Conservation (phyloP, 208 protist species). For the Trypanosoma avium region DNA sequence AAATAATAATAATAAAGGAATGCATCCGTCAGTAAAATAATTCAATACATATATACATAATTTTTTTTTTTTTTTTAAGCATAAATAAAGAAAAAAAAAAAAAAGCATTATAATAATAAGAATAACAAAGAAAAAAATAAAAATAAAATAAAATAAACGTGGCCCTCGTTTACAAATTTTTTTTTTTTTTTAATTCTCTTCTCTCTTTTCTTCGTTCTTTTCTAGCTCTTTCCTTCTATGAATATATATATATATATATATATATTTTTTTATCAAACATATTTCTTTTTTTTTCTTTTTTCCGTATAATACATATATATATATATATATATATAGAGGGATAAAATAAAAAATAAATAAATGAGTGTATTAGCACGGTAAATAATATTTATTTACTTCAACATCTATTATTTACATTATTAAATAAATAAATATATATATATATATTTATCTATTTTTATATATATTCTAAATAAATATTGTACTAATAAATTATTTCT, state of each 20-base stretch:
- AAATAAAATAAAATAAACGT: constrained; percentile 12
- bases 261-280: too few species aligned
- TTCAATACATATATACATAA: too few species aligned
- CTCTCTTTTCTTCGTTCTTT: background rate
- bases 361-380: too few species aligned
- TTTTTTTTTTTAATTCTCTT: background rate
- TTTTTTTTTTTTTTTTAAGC: too few species aligned
- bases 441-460: too few species aligned
- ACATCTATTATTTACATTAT: constrained; percentile 23
- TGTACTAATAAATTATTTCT: background rate
- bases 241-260: too few species aligned
- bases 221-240: background rate
- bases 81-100: constrained; percentile 1
- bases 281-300: background rate
- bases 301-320: background rate
- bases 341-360: too few species aligned
- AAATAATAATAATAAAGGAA: too few species aligned
- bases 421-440: too few species aligned
- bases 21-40: too few species aligned
- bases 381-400: too few species aligned
- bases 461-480: background rate
- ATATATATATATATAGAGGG: constrained; percentile 9
- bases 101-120: constrained; percentile 14
- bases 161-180: constrained; percentile 14
- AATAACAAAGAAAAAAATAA: background rate